These are phyloP conservation scores for Phytophthora vignae DNA, from an alignment of 352 stramenopile genomes.

Conservation along the genomic window DNA sequence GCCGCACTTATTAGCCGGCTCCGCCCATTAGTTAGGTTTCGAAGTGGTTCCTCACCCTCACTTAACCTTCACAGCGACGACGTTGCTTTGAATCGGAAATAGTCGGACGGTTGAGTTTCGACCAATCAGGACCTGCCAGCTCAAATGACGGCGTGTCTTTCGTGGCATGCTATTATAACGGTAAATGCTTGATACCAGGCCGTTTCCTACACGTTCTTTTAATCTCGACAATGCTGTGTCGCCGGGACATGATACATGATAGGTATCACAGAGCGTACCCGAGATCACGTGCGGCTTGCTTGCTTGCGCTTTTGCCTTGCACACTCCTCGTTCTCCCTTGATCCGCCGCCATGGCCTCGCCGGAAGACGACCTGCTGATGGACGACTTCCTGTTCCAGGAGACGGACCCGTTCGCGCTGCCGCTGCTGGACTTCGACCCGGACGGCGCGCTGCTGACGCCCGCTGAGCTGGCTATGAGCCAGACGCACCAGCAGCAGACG, in stretches of 20 bases:
- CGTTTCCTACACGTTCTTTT: neutral
- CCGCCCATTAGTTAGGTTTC: too few species aligned
- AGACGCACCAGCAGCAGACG: conserved; percentile 27
- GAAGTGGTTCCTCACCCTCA: too few species aligned
- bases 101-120: conserved; percentile 13
- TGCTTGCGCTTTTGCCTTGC: neutral
- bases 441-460: conserved; percentile 35
- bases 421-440: conserved; percentile 56
- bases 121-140: conserved; percentile 61
- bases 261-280: neutral
- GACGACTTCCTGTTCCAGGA: conserved; percentile 66
- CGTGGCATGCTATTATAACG: neutral
- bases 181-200: neutral
- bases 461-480: conserved; percentile 26
- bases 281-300: neutral
- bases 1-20: conserved; percentile 39
- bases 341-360: conserved; percentile 9
- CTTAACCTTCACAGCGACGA: too few species aligned
- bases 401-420: conserved; percentile 36
- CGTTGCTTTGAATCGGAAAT: conserved; percentile 24
- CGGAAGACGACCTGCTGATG: conserved; percentile 39
- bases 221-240: neutral
- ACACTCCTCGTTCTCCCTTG: neutral
- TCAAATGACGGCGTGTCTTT: conserved; percentile 38
- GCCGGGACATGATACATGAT: neutral